These are phyloP conservation scores for Phytophthora lateralis DNA, from an alignment of 352 stramenopile genomes.

Conservation along the genomic window DNA sequence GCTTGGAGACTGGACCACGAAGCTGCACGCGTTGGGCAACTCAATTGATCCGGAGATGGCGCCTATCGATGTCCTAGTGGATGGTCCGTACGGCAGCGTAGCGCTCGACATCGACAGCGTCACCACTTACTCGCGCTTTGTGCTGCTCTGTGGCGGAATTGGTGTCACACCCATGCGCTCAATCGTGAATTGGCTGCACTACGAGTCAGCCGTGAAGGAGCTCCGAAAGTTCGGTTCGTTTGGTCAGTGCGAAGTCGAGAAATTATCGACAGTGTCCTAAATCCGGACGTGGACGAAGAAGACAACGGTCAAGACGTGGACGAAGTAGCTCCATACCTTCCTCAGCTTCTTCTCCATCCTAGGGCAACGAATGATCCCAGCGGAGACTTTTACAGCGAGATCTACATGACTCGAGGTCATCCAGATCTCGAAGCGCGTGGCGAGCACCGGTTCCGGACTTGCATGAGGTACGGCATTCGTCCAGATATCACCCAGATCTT, in stretches of 20 bases:
- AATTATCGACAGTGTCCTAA: constrained; percentile 25
- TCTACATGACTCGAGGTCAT: constrained; percentile 22
- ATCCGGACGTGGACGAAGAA: background rate
- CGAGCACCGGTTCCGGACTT: constrained; percentile 13
- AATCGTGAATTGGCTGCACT: constrained; percentile 29
- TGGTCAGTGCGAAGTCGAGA: constrained; percentile 41
- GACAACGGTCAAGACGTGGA: constrained; percentile 11
- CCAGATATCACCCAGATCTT: constrained; percentile 22
- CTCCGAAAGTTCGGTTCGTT: constrained; percentile 39
- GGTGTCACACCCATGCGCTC: constrained; percentile 52
- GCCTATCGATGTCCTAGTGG: constrained; percentile 38
- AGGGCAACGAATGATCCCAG: constrained; percentile 4
- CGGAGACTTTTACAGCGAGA: background rate
- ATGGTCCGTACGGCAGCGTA: constrained; percentile 33
- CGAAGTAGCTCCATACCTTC: constrained; percentile 16
- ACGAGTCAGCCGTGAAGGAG: constrained; percentile 20
- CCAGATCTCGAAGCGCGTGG: constrained; percentile 35
- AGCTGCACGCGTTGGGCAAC: constrained; percentile 25
- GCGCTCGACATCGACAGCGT: constrained; percentile 44
- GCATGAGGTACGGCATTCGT: constrained; percentile 27
- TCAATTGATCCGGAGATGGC: constrained; percentile 4
- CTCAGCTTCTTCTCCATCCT: constrained; percentile 9
- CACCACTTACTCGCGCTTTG: constrained; percentile 46
- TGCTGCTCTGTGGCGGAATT: constrained; percentile 47
- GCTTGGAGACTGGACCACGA: constrained; percentile 65